Base-by-base conservation (phyloP, 2,329 filamentous ascomycete genomes). In the Trichoderma arundinaceum region DNA sequence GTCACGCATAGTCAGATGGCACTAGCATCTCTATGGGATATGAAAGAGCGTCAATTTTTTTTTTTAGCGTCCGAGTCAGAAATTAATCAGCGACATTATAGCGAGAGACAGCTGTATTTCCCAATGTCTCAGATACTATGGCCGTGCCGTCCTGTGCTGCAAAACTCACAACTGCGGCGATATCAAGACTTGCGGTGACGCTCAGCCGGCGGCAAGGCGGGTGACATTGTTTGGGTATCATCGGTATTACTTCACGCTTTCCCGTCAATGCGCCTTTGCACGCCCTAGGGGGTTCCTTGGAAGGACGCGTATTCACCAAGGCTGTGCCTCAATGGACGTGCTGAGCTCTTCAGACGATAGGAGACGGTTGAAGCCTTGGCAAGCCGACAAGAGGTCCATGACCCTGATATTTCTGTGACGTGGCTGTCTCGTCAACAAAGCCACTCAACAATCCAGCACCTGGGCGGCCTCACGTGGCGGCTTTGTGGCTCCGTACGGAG, bases 381-480 rank as follows among this genome's bases (percentile, higher is more conserved):
- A 17, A 33, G 22, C 41, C 15, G 4, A 53, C 8, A 38, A 43
- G 46, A 44, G 17, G 22, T 44, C 17, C 49, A 22, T 54, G 49
- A 43, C 41, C 10, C 8, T 28, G 52, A 59, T 59, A 4, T 12
- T 48, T 60, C 15, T 38, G 32, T 46, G 28, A 53, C 49, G 41
- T 63, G 60, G 51, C 46, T 61, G 46, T 52, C 22, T 51, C 46
- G 58, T 35, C 46, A 52, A 38, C 58, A 41, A 51, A 28, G 22
- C 22, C 22, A 28, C 19, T 43, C 44, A 49, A 33, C 22, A 28
- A 28, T 28, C 22, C 22, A 39, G 33, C 33, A 43, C n/a, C 4
- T 46, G 46, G 62, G 62, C 53, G 46, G 62, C 62, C 62, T 65
- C 62, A 22, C 44, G 62, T 65, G 62, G 62, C 62, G 53, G 62